These are phyloP conservation scores for Aphanocladium album DNA, from an alignment of 2,329 filamentous ascomycete genomes.

Conservation along the genomic window DNA sequence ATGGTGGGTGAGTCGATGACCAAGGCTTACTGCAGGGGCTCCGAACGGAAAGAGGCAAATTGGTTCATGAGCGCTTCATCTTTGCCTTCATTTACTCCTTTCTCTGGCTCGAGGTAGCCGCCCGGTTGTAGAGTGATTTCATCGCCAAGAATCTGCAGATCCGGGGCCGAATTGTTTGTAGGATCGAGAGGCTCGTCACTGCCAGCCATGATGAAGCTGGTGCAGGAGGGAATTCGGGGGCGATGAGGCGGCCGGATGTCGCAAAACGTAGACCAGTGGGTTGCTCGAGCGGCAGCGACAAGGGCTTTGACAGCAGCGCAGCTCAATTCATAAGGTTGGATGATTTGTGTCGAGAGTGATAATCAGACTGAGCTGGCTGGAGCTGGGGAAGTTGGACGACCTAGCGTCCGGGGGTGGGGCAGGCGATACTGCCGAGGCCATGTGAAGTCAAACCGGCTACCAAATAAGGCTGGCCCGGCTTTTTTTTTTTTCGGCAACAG, in stretches of 20 bases:
- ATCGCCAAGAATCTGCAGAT: constrained; percentile 71
- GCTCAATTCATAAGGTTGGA: neutral
- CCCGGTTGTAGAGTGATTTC: constrained; percentile 70
- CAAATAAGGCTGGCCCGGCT: neutral
- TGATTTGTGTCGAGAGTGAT: neutral
- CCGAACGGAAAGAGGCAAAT: constrained; percentile 78
- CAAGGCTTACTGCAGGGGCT: constrained; percentile 51
- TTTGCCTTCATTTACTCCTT: constrained; percentile 43
- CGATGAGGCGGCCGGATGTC: neutral
- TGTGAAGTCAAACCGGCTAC: constrained; percentile 10
- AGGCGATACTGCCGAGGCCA: constrained; percentile 12
- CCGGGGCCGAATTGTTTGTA: constrained; percentile 53
- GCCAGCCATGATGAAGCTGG: constrained; percentile 24
- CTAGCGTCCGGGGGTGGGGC: constrained; percentile 11
- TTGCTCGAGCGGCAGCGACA: neutral
- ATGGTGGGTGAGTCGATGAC: too few species aligned
- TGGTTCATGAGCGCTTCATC: constrained; percentile 72
- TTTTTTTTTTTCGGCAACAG: neutral
- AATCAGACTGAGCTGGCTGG: neutral
- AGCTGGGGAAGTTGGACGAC: constrained; percentile 5
- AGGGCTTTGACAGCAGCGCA: neutral
- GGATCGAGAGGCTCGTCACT: constrained; percentile 26
- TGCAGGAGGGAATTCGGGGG: neutral
- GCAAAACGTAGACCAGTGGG: neutral
- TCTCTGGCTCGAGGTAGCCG: constrained; percentile 54